These are phyloP conservation scores for Lepidium didymum DNA, from an alignment of 345 rosid genomes.

Conservation along the genomic window DNA sequence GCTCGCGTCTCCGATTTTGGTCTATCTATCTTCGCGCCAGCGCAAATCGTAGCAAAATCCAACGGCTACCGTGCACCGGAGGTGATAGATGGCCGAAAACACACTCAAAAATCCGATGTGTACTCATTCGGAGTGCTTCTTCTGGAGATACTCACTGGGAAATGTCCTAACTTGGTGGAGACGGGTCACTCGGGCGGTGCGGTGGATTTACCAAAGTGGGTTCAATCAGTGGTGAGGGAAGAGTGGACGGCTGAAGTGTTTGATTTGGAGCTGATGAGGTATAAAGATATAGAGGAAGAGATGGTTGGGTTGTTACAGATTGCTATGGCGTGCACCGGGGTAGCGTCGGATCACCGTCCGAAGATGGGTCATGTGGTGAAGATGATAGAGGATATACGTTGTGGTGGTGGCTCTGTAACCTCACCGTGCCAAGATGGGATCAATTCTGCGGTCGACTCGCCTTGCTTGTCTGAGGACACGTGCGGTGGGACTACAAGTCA, in stretches of 20 bases:
- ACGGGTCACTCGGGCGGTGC: constrained; percentile 33
- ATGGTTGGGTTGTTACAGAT: constrained; percentile 72
- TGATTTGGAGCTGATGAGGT: constrained; percentile 81
- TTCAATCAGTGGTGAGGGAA: constrained; percentile 73
- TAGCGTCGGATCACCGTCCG: constrained; percentile 54
- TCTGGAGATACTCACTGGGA: constrained; percentile 71
- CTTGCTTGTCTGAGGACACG: constrained; percentile 71
- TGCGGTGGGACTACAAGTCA: constrained; percentile 46
- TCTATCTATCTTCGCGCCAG: constrained; percentile 44
- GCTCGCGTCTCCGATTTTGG: constrained; percentile 72
- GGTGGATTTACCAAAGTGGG: constrained; percentile 73
- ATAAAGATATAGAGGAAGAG: constrained; percentile 75
- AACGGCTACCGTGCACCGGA: constrained; percentile 81
- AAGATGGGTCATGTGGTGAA: constrained; percentile 53
- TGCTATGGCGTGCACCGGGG: constrained; percentile 56
- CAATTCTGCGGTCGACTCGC: constrained; percentile 64
- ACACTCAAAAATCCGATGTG: constrained; percentile 60
- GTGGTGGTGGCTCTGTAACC: constrained; percentile 37
- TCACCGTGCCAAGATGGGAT: constrained; percentile 57
- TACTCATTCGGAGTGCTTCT: constrained; percentile 79
- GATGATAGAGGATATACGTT: constrained; percentile 66
- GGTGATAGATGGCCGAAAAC: constrained; percentile 39
- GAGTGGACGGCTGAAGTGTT: constrained; percentile 91
- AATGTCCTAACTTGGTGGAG: constrained; percentile 56
- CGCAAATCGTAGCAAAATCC: constrained; percentile 35